Evolutionary conservation across 2,329 filamentous ascomycete genomes (phyloP), one percentile per base, ranked within the genome.

Genomic region (Hypoxylon sp.): DNA sequence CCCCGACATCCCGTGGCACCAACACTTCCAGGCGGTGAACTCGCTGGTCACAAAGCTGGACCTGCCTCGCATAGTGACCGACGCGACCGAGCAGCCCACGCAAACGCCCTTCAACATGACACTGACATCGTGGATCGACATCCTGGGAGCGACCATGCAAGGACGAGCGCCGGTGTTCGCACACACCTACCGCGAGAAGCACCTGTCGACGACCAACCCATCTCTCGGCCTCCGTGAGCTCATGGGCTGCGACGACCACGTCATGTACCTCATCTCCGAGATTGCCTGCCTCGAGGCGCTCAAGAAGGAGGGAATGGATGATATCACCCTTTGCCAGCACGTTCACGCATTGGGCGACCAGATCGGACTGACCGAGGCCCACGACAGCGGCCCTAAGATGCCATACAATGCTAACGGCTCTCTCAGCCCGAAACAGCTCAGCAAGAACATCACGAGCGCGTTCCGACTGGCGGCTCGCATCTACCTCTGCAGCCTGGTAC

Each of bases 201-300:
- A 97, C 74, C 84, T 97, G 48, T 90, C 91, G 8, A 73, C 77
- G 9, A 74, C 77, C 62, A 84, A 84, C 74, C 77, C 81, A 18
- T 84, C 81, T 52, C 80, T 88, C 11, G 95, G 95, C 9, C 83
- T 99, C 31, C 88, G 89, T 49, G 92, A 96, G 78, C 84, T 98
- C 48, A 98, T 98, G 93, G 95, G 95, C 67, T 98, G 95, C 75
- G 94, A 98, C 64, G 95, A 99, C 77, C 87, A 88, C 18, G 90
- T 98, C 76, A 97, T 99, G 92, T 98, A 97, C 75, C 82, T 98
- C 69, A 96, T 99, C 73, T 96, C 92, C 1, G 95, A 99, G 78
- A 97, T 98, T 69, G 91, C 94, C 51, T 98, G 95, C 75, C 86
- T 99, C 49, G 95, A 98, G 74, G 90, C 91, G 3, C 85, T 97